Conservation (phyloP, 306 rosid genomes). For the Trifolium repens region DNA sequence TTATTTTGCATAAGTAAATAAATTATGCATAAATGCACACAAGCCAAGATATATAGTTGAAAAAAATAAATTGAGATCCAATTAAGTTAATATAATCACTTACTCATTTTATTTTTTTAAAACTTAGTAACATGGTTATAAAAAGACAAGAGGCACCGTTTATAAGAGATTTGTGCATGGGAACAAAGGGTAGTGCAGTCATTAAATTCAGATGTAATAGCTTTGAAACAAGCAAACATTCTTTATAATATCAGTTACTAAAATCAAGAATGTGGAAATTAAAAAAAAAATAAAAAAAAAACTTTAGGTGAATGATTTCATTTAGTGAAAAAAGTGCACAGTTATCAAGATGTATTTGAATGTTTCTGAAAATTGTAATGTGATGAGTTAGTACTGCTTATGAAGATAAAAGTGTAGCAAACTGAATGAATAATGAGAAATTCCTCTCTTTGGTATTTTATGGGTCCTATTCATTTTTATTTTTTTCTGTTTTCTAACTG, state of each 20-base stretch:
- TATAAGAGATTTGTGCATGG: constrained; percentile 49
- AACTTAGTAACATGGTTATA: not conserved
- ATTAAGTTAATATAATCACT: constrained; percentile 30
- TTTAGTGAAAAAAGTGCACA: constrained; percentile 31
- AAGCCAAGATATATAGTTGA: not conserved
- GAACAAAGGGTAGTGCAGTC: constrained; percentile 44
- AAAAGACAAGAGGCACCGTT: constrained; percentile 57
- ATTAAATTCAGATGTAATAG: constrained; percentile 49
- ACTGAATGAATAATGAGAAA: constrained; percentile 33
- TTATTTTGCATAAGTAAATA: constrained; percentile 30
- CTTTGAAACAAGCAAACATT: constrained; percentile 56
- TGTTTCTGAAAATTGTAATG: constrained; percentile 40
- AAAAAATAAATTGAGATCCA: constrained; percentile 42
- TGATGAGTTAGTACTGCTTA: constrained; percentile 49
- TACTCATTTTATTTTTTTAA: constrained; percentile 40
- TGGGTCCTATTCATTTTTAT: constrained; percentile 56
- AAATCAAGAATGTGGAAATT: constrained; percentile 40
- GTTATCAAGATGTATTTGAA: constrained; percentile 31
- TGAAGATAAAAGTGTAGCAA: constrained; percentile 31
- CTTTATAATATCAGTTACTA: constrained; percentile 45
- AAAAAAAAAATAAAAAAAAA: not conserved
- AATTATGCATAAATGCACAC: no score
- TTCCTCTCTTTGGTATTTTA: constrained; percentile 45
- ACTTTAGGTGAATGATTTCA: constrained; percentile 34
- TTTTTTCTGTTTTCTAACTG: constrained; percentile 49